phyloP scores from a whole-genome alignment of 257 asterid species.

The Nemophila menziesii region DNA sequence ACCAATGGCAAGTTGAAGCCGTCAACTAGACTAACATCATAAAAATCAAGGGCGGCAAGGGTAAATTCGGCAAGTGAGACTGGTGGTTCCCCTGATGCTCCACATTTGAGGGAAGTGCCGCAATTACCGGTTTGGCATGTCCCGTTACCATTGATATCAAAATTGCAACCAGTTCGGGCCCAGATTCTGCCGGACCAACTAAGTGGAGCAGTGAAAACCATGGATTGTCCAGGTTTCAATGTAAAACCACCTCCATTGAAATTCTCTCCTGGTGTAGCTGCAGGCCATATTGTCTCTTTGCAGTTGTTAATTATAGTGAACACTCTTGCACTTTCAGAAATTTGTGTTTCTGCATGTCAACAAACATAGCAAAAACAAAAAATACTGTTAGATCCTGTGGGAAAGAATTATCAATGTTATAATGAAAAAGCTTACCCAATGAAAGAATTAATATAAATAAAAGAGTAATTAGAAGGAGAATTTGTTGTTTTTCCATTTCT shows the following conservation, averaged over 20 bases:
- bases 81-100: conserved; percentile 49
- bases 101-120: conserved; percentile 36
- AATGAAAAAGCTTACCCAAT: no score
- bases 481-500: no score
- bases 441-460: no score
- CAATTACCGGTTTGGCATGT: conserved; percentile 69
- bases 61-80: conserved; percentile 87
- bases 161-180: conserved; percentile 86
- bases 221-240: conserved; percentile 44
- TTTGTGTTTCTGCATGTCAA: conserved; percentile 35
- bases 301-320: conserved; percentile 77
- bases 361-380: no score
- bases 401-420: no score
- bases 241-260: conserved; percentile 79
- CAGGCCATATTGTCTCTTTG: conserved; percentile 87
- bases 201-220: conserved; percentile 54
- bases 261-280: conserved; percentile 50
- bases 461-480: no score
- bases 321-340: conserved; percentile 41
- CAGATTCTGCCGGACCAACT: conserved; percentile 81
- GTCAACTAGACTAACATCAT: conserved; percentile 88
- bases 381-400: no score
- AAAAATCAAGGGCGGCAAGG: conserved; percentile 45
- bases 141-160: conserved; percentile 62
- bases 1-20: conserved; percentile 72